phyloP scores from a whole-genome alignment of 257 asterid species.

The Jacaranda copaia region DNA sequence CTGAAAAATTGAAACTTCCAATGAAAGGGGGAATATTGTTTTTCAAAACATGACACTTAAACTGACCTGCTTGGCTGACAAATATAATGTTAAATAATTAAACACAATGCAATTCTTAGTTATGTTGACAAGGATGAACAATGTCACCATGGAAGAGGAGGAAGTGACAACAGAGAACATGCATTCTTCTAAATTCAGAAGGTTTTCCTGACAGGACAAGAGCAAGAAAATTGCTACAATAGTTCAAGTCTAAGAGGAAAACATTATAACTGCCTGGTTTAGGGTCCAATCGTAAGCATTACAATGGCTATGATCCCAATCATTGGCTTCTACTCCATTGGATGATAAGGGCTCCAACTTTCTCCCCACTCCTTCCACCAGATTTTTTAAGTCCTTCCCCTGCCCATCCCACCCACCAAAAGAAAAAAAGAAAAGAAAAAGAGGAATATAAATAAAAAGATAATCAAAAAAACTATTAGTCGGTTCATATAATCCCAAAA shows the following conservation, averaged over 20 bases:
- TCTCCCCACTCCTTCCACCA: neutral
- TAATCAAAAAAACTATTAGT: too few species aligned
- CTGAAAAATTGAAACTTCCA: slow-evolving; percentile 22
- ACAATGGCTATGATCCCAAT: neutral
- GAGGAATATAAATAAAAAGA: too few species aligned
- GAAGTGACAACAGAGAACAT: neutral
- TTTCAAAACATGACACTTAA: neutral
- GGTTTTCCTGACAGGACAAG: neutral
- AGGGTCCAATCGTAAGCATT: neutral
- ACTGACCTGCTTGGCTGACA: slow-evolving; percentile 18
- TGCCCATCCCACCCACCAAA: neutral
- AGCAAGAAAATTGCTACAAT: slow-evolving; percentile 19
- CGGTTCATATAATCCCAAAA: neutral
- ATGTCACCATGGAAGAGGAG: neutral
- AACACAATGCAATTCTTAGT: neutral
- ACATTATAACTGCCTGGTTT: neutral
- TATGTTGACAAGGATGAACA: neutral
- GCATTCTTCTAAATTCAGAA: neutral
- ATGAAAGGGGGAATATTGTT: neutral
- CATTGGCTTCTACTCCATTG: neutral
- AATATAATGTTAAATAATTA: neutral
- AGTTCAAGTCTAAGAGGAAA: neutral
- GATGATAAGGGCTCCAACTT: neutral
- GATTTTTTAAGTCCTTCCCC: neutral
- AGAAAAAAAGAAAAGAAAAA: neutral